Base-by-base conservation (phyloP, 2,329 filamentous ascomycete genomes). In the Hymenoscyphus salicellus region DNA sequence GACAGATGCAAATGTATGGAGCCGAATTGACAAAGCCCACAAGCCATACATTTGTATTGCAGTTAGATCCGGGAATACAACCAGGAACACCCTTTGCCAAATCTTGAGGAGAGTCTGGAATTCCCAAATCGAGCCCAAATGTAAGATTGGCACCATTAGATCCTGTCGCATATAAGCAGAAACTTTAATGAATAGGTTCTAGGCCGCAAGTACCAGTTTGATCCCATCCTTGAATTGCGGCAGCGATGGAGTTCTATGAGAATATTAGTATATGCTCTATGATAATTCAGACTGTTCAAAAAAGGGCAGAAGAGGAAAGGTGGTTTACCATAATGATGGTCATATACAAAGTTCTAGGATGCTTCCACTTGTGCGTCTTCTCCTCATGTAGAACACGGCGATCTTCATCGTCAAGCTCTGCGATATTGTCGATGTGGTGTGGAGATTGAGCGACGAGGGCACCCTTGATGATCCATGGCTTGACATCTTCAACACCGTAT, bases 281-380 rank as follows among this genome's bases (percentile, higher is more conserved):
- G 1, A 23, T 23, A 8, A 3, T 49, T 10, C 20, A 11, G 10
- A 7, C 23, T 26, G 8, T 23, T 14, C n/a, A n/a, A 5, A n/a
- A 23, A 11, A 7, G 5, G 3, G 7, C 23, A 49, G 20, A 49
- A 26, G 11, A 11, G 3, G 7, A 26, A 49, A 11, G 10, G 8
- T 4, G 10, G n/a, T 20, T 49, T 23, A 49, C 43, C 23, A 86
- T 83, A 11, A 84, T 78, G 69, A 91, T 89, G 43, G 89, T 89
- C 68, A 89, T 80, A 76, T 87, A 88, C 11, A 91, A 79, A 61
- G 83, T 82, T 71, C 73, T 79, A 0, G 89, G 86, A 41, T 88
- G 81, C 67, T 83, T 81, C 86, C 89, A 91, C 72, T 87, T 88
- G 80, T 91, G 86, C 23, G 84, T 79, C 49, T 83, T 79, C 75